Conservation (phyloP, 495 filamentous ascomycete genomes). For the Xanthoparmelia taractica region DNA sequence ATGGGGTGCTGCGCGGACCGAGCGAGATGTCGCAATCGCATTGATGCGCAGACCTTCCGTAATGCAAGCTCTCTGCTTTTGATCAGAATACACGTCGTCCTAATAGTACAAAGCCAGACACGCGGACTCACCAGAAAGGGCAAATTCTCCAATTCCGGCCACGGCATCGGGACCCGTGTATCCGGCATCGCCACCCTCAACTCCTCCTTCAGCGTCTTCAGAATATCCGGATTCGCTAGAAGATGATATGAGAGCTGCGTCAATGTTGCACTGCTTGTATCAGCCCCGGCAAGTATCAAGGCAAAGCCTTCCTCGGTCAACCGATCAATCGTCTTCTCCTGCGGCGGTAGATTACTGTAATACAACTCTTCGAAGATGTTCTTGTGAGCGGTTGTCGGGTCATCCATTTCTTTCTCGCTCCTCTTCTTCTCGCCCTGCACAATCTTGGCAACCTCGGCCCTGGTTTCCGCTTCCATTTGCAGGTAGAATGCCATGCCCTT, state of each 20-base stretch:
- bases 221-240: constrained; percentile 31
- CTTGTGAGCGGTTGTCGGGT: constrained; percentile 5
- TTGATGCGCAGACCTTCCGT: constrained; percentile 12
- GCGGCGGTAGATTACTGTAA: constrained; percentile 24
- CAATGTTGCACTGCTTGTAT: constrained; percentile 39
- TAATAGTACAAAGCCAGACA: not conserved
- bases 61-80: constrained; percentile 14
- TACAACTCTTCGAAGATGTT: constrained; percentile 21
- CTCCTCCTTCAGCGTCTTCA: constrained; percentile 30
- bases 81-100: not conserved
- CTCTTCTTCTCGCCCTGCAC: not conserved
- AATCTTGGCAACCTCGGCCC: constrained; percentile 2
- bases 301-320: constrained; percentile 39
- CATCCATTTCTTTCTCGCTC: not conserved
- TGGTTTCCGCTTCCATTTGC: constrained; percentile 2
- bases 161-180: constrained; percentile 27
- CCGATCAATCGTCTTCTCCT: constrained; percentile 25
- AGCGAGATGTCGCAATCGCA: constrained; percentile 35
- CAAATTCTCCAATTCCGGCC: constrained; percentile 41
- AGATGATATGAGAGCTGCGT: constrained; percentile 37
- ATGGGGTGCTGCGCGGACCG: constrained; percentile 35
- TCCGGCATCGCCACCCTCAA: constrained; percentile 31
- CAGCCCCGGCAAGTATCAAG: constrained; percentile 41
- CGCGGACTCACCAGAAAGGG: constrained; percentile 29
- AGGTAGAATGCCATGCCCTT: constrained; percentile 6